Conservation (phyloP, 768 basidiomycete species). For the Ramaria sp. region DNA sequence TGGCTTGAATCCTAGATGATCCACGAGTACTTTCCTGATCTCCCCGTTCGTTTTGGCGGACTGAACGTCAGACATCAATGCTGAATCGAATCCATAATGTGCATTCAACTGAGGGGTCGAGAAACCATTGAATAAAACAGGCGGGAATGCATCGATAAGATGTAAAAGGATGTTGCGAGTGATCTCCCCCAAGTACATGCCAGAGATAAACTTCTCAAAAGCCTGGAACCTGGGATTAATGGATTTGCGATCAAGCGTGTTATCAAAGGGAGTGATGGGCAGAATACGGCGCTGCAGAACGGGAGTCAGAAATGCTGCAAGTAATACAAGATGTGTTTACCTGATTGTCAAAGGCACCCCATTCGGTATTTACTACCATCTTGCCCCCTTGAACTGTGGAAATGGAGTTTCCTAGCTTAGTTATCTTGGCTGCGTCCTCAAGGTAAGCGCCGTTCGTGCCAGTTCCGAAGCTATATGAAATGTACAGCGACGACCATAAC, state of each 20-base stretch:
- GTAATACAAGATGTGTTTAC: constrained; percentile 33
- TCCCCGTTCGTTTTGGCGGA: constrained; percentile 44
- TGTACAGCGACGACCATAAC: constrained; percentile 17
- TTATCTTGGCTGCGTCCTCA: constrained; percentile 74
- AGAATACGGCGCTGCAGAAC: constrained; percentile 58
- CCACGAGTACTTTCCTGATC: constrained; percentile 50
- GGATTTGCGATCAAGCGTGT: constrained; percentile 81
- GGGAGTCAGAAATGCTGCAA: constrained; percentile 3
- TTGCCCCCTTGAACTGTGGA: constrained; percentile 50
- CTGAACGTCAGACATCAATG: constrained; percentile 80
- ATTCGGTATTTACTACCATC: constrained; percentile 97
- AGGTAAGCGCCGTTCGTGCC: constrained; percentile 98
- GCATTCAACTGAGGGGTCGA: constrained; percentile 64
- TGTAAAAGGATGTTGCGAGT: constrained; percentile 76
- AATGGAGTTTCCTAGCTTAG: constrained; percentile 62
- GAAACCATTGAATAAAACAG: constrained; percentile 73
- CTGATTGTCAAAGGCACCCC: constrained; percentile 96
- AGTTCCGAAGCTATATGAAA: constrained; percentile 81
- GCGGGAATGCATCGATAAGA: constrained; percentile 65
- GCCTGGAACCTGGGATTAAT: constrained; percentile 92
- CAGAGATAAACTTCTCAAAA: constrained; percentile 97
- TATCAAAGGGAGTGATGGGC: constrained; percentile 85
- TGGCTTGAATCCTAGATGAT: constrained; percentile 47
- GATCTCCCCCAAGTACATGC: constrained; percentile 98
- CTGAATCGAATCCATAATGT: constrained; percentile 93